Base-by-base conservation (phyloP, 225 moss, liverwort and hornwort genomes). In the Anthoceros angustus region DNA sequence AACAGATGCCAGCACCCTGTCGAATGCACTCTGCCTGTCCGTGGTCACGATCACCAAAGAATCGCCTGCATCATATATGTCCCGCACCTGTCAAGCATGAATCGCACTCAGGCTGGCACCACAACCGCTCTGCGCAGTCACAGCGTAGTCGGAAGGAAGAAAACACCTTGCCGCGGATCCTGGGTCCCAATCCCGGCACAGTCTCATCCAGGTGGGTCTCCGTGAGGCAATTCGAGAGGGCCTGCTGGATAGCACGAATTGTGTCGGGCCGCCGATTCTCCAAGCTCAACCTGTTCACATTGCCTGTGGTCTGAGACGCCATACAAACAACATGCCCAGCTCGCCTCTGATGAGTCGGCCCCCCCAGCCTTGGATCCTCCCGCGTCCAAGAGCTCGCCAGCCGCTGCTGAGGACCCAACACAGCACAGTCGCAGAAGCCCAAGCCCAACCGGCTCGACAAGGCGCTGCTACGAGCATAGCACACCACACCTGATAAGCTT, bases 1-100 rank as follows among this genome's bases (percentile, higher is more conserved):
- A 42, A 92, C 92, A 24, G 98, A 92, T 14, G 98, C 98, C 45
- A 92, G 74, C 25, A 98, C 79, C 68, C 92, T 87, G 49, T 98
- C 98, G 63, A 98, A 92, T 24, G 92, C 98, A 71, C 98, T 98
- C 43, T 92, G 98, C 49, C 89, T 77, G 43, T 92, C 98, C 11
- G 98, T 98, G 24, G 98, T 98, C 42, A 98, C 92, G 0, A 98
- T 71, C 42, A 98, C 89, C 77, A 98, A 74, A 68, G 89, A 83
- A 40, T 92, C 85, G 12, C 86, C 98, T 2, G 87, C 84, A 43
- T 89, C 87, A 49, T 98, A 98, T n/a, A 79, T 84, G 69, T 98
- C 92, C 71, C 98, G 81, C 7, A 98, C 91, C 95, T 82, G 74
- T 67, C 42, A 62, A 69, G 63, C 25, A 40, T 42, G 40, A 68